phyloP scores from a whole-genome alignment of 1,139 yeast species.

The Kodamaea arcana region DNA sequence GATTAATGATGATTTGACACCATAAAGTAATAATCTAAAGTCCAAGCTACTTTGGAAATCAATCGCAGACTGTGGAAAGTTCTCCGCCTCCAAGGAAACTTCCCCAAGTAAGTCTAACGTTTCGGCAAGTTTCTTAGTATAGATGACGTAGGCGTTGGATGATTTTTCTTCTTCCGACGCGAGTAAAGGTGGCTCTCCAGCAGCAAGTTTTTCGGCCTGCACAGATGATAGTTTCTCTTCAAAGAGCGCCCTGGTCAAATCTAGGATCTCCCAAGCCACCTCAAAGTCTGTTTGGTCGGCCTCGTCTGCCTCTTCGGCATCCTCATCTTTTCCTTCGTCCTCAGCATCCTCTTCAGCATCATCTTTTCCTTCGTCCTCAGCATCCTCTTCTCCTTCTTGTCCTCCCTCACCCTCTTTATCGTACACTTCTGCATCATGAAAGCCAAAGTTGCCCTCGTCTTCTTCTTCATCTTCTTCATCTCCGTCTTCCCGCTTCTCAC shows the following conservation, averaged over 20 bases:
- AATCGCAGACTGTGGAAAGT: constrained; percentile 68
- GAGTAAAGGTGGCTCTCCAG: constrained; percentile 28
- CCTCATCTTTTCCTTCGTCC: constrained; percentile 29
- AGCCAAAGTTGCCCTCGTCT: constrained; percentile 43
- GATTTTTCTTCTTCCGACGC: constrained; percentile 30
- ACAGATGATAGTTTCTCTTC: constrained; percentile 39
- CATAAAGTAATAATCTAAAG: constrained; percentile 51
- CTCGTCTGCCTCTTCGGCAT: constrained; percentile 29
- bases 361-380: constrained; percentile 12
- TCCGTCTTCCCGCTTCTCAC: constrained; percentile 16
- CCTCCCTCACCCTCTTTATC: constrained; percentile 18
- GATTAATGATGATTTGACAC: constrained; percentile 49
- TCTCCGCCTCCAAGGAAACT: constrained; percentile 80
- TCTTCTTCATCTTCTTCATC: constrained; percentile 20
- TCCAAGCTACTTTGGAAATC: constrained; percentile 60
- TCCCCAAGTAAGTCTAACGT: constrained; percentile 83
- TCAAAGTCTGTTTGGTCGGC: constrained; percentile 72
- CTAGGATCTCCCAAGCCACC: constrained; percentile 83
- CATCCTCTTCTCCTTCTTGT: constrained; percentile 22
- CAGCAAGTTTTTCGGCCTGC: constrained; percentile 11
- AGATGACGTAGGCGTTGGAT: constrained; percentile 28
- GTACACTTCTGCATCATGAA: constrained; percentile 52
- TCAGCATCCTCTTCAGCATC: constrained; percentile 19
- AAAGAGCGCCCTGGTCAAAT: constrained; percentile 65
- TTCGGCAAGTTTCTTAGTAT: constrained; percentile 61